These are phyloP conservation scores for Flammula alnicola DNA, from an alignment of 1,284 basidiomycete species.

Conservation along the genomic window DNA sequence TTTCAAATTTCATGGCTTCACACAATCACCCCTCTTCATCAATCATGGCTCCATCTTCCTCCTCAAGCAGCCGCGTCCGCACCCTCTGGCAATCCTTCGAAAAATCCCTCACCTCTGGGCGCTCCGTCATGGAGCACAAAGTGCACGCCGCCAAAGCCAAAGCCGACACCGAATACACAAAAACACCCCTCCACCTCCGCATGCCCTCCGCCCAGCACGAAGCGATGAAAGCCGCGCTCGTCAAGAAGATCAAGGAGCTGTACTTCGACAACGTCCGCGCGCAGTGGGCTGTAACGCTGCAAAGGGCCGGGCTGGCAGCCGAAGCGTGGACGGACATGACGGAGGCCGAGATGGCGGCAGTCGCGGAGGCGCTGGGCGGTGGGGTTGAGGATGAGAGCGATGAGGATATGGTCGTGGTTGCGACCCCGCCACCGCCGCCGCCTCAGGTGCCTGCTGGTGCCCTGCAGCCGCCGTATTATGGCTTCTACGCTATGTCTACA, in stretches of 20 bases:
- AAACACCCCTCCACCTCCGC: constrained; percentile 14
- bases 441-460: no score
- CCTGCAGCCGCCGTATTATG: no score
- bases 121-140: constrained; percentile 31
- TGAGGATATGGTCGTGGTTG: constrained; percentile 21
- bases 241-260: constrained; percentile 33
- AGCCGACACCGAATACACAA: constrained; percentile 22
- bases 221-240: constrained; percentile 28
- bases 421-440: constrained; percentile 20
- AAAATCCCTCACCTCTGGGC: constrained; percentile 32
- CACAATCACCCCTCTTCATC: constrained; percentile 37
- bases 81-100: constrained; percentile 46
- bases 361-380: constrained; percentile 37
- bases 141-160: constrained; percentile 21
- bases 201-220: constrained; percentile 32
- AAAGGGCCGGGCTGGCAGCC: constrained; percentile 34
- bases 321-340: constrained; percentile 48
- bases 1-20: no score
- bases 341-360: constrained; percentile 34
- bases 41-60: constrained; percentile 16
- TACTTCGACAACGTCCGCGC: constrained; percentile 35
- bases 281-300: constrained; percentile 43
- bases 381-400: constrained; percentile 22
- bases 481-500: no score
- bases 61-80: constrained; percentile 32